Evolutionary conservation across 169 alveolate genomes (phyloP).

Genomic region (Cryptosporidium baileyi): DNA sequence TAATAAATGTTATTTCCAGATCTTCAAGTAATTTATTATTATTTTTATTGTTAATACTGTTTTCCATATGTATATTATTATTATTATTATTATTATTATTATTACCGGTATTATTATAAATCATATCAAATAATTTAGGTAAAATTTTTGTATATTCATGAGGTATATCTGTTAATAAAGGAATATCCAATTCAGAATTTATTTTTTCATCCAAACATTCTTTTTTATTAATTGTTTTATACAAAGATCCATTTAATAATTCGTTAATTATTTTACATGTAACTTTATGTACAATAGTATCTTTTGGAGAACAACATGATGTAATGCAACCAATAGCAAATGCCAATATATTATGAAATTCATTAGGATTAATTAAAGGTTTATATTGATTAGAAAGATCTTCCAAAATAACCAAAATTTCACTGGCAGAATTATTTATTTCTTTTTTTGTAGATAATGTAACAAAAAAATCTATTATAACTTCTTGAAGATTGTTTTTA

Average conservation of each 20-base stretch:
- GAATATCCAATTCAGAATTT: background rate
- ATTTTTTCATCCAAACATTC: background rate
- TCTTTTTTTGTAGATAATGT: background rate
- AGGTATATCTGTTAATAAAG: slow-evolving; percentile 39
- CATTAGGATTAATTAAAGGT: slow-evolving; percentile 1
- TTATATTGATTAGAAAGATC: slow-evolving; percentile 15
- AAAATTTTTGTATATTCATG: slow-evolving; percentile 43
- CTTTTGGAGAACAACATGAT: slow-evolving; percentile 45
- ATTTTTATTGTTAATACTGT: background rate
- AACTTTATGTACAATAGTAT: slow-evolving; percentile 12
- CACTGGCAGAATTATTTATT: background rate
- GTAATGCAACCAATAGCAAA: slow-evolving; percentile 47
- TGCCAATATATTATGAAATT: slow-evolving; percentile 38
- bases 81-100: background rate
- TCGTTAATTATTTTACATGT: slow-evolving; percentile 13
- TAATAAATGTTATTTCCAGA: background rate
- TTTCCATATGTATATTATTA: background rate
- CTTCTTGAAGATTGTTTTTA: background rate
- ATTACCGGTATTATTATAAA: background rate
- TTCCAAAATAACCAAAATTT: background rate
- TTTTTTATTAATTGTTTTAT: background rate
- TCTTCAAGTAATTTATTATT: background rate
- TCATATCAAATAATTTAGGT: slow-evolving; percentile 31
- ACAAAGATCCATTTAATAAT: slow-evolving; percentile 19
- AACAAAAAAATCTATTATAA: slow-evolving; percentile 1